Evolutionary conservation across 2,329 filamentous ascomycete genomes (phyloP).

Genomic region (Diaporthe velutina): DNA sequence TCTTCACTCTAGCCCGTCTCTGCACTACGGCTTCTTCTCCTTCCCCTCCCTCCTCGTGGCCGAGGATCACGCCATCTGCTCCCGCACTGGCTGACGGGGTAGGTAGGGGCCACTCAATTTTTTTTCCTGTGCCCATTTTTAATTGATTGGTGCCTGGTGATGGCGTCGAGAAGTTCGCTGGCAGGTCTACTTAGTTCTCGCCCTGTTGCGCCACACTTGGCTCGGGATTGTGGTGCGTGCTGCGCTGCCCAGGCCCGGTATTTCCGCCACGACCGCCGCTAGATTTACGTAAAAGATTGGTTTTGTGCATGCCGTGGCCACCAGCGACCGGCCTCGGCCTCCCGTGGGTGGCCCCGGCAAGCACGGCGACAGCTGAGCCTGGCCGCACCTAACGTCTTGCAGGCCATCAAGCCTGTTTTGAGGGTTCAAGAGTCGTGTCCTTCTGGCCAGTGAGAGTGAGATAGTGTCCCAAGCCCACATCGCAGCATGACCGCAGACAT

Average conservation of each 20-base stretch:
- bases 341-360: conserved; percentile 23
- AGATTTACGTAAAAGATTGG: conserved; percentile 31
- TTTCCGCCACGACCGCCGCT: not conserved
- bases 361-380: conserved; percentile 17
- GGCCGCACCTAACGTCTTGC: not conserved
- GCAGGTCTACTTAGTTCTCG: not conserved
- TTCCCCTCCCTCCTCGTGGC: not conserved
- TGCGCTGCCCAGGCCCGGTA: conserved; percentile 18
- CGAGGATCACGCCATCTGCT: conserved; percentile 8
- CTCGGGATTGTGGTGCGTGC: conserved; percentile 5
- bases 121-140: too few relatives aligned
- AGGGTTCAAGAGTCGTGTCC: not conserved
- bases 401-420: not conserved
- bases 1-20: not conserved
- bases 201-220: conserved; percentile 13
- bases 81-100: not conserved
- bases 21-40: not conserved
- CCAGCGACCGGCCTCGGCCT: conserved; percentile 19
- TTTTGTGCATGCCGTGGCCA: conserved; percentile 13
- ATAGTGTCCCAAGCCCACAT: not conserved
- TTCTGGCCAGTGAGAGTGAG: not conserved
- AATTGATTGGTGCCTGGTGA: not conserved
- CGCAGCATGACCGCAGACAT: conserved; percentile 12
- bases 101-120: not conserved
- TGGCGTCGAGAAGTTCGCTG: not conserved